Evolutionary conservation across 768 basidiomycete genomes (phyloP), one percentile per base, ranked within the genome.

Genomic region (Myochromella boudieri): DNA sequence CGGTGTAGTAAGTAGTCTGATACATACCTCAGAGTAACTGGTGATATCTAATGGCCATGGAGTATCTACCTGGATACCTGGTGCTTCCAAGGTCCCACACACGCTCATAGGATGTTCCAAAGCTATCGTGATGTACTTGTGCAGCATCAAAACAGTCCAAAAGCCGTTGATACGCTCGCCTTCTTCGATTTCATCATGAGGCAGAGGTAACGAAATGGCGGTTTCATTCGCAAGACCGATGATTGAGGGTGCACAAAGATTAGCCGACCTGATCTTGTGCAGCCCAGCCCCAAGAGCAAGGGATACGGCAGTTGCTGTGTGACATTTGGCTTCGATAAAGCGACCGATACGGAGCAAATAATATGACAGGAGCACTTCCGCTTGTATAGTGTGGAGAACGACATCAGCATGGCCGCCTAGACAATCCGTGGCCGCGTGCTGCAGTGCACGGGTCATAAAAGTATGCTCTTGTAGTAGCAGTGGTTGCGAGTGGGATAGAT

Each of bases 101-200:
- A 85, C 72, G n/a, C 69, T 73, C 15, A 73, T 60, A 0, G 82
- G 71, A 1, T 74, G 68, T 46, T 81, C 80, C 29, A 81, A 68
- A 5, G 75, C 72, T 12, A 82, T 72, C 1, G 77, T 67, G 52
- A 81, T 72, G 55, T 73, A 72, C 43, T 81, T 78, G 62, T 85
- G 82, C 44, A 84, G 68, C 38, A 69, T 65, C 51, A 80, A 76
- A 6, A 79, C 80, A 0, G 77, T 66, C 84, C 84, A 86, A 59
- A 86, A 85, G 0, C 74, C 80, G 44, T 80, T 80, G 47, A 85
- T 82, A 25, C 81, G 71, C 56, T 85, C 84, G 15, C 78, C 82
- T 58, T 84, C 81, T 50, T 84, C 83, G n/a, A 80, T 59, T 20
- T 63, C 53, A 55, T 78, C 75, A 14, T 33, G 70, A 53, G 57